Evolutionary conservation across 345 rosid genomes (phyloP).

Genomic region (Atalantia buxifolia): DNA sequence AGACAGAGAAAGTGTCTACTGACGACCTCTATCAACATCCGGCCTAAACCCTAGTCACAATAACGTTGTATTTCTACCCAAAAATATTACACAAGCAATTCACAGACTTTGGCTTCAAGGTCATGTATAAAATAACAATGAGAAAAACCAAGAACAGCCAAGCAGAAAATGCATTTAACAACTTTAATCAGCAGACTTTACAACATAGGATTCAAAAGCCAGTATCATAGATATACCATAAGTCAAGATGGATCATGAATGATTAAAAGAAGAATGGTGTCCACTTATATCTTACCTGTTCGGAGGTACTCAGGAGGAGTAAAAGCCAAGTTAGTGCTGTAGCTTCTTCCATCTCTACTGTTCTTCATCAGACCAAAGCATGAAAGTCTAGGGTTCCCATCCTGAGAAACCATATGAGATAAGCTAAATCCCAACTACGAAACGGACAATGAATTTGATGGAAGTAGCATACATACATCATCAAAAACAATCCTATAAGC

Average conservation of each 20-base stretch:
- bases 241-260: neutral
- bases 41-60: neutral
- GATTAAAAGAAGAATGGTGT: neutral
- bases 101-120: neutral
- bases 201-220: neutral
- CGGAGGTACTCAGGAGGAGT: conserved; percentile 90
- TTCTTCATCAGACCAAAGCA: conserved; percentile 98
- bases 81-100: neutral
- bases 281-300: conserved; percentile 47
- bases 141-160: neutral
- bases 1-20: neutral
- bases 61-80: neutral
- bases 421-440: neutral
- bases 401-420: conserved; percentile 36
- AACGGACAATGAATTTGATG: neutral
- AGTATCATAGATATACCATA: neutral
- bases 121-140: neutral
- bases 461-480: conserved; percentile 49
- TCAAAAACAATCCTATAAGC: conserved; percentile 92
- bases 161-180: neutral
- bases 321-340: conserved; percentile 86
- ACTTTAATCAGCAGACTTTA: neutral
- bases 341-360: conserved; percentile 90
- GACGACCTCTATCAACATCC: neutral
- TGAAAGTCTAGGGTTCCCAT: conserved; percentile 87